These are phyloP conservation scores for Euphorbia tirucalli DNA, from an alignment of 345 rosid genomes.

Conservation along the genomic window DNA sequence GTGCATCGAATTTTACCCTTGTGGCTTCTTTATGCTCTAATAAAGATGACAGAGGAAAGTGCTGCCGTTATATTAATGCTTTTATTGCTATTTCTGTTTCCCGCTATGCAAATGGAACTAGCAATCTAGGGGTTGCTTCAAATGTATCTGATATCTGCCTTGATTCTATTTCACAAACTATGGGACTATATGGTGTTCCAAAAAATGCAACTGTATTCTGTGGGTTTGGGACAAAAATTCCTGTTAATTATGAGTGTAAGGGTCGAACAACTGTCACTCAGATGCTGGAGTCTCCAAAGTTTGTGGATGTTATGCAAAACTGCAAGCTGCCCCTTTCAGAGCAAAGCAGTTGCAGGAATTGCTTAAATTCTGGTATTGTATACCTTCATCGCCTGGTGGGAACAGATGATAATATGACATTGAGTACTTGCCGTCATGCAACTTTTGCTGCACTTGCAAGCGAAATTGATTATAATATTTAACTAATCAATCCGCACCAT, in stretches of 20 bases:
- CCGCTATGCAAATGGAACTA: constrained; percentile 66
- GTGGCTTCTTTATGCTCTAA: constrained; percentile 74
- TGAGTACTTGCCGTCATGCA: constrained; percentile 91
- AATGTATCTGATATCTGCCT: constrained; percentile 55
- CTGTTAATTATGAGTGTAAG: constrained; percentile 62
- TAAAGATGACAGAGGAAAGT: constrained; percentile 59
- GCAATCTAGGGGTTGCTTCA: constrained; percentile 61
- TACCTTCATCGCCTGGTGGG: constrained; percentile 69
- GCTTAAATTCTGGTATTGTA: constrained; percentile 71
- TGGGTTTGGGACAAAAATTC: constrained; percentile 85
- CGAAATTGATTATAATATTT: too few species aligned
- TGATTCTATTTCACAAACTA: constrained; percentile 58
- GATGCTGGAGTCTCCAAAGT: constrained; percentile 72
- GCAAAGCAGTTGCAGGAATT: constrained; percentile 57
- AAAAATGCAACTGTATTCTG: constrained; percentile 72
- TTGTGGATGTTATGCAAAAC: constrained; percentile 51
- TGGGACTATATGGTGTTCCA: constrained; percentile 79
- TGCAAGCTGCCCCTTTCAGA: constrained; percentile 58
- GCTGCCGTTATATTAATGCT: constrained; percentile 94
- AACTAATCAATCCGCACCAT: constrained; percentile 41
- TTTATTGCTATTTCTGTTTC: constrained; percentile 71
- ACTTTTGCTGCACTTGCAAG: constrained; percentile 74
- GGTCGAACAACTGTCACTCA: constrained; percentile 71
- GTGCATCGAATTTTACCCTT: constrained; percentile 64
- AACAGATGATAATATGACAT: constrained; percentile 51